Conservation (phyloP, 306 rosid species). For the Cicer bijugum region DNA sequence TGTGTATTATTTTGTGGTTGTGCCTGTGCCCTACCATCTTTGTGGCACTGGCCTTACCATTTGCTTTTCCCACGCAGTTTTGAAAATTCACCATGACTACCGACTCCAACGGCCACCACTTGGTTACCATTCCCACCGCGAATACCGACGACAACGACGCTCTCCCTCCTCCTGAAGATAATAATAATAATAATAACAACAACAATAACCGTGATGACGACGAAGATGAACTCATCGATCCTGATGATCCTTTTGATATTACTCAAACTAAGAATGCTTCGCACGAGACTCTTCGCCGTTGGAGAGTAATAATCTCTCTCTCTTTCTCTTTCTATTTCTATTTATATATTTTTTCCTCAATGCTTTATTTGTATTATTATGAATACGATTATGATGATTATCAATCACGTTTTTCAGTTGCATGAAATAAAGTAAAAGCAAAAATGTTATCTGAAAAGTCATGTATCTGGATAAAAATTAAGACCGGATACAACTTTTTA, state of each 20-base stretch:
- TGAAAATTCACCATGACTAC: background rate
- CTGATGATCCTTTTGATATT: constrained; percentile 75
- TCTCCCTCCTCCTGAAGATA: background rate
- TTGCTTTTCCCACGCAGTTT: background rate
- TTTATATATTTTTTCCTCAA: no score
- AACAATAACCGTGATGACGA: background rate
- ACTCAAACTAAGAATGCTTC: constrained; percentile 77
- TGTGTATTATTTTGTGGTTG: background rate
- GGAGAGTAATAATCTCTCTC: constrained; percentile 44
- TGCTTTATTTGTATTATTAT: background rate
- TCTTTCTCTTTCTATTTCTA: background rate
- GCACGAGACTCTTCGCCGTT: constrained; percentile 70
- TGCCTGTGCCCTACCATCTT: constrained; percentile 30
- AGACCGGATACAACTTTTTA: no score
- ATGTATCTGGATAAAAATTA: no score
- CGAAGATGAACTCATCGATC: constrained; percentile 12
- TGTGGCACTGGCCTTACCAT: constrained; percentile 13
- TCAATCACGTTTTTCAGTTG: background rate
- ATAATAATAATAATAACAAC: background rate
- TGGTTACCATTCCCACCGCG: background rate
- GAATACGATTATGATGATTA: background rate
- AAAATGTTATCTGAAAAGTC: no score
- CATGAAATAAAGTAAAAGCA: no score
- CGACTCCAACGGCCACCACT: background rate
- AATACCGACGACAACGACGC: background rate